Conservation (phyloP, 768 basidiomycete species). For the Bullera alba region DNA sequence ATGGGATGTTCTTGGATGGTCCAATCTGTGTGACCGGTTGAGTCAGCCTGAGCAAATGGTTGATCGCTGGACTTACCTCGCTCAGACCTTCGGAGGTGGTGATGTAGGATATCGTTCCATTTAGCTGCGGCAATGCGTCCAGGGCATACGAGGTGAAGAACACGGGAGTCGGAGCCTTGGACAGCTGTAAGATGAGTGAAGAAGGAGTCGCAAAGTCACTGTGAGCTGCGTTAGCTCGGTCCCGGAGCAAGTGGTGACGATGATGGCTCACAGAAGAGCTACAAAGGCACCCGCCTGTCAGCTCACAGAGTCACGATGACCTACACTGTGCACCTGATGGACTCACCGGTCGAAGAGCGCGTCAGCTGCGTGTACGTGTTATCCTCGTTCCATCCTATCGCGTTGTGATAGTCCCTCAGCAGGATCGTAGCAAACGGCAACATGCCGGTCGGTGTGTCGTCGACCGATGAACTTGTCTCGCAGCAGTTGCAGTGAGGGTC, state of each 20-base stretch:
- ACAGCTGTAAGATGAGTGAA: constrained; percentile 66
- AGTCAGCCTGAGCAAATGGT: background rate
- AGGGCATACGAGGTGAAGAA: constrained; percentile 89
- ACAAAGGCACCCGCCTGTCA: constrained; percentile 6
- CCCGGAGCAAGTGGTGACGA: background rate
- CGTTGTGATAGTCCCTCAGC: constrained; percentile 76
- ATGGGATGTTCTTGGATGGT: constrained; percentile 51
- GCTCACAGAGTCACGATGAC: constrained; percentile 6
- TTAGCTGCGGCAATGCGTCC: constrained; percentile 84
- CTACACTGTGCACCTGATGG: constrained; percentile 3
- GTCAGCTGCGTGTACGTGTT: constrained; percentile 86
- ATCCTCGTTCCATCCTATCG: constrained; percentile 96
- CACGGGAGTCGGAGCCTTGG: constrained; percentile 70
- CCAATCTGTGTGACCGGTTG: constrained; percentile 22
- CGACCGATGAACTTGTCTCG: no score
- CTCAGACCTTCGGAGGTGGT: constrained; percentile 80
- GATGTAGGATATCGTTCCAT: constrained; percentile 87
- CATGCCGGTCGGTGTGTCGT: constrained; percentile 28
- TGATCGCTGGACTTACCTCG: constrained; percentile 15
- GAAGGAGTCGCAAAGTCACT: constrained; percentile 80
- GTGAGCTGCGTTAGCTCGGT: background rate
- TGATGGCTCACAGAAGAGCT: constrained; percentile 60
- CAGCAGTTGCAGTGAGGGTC: no score
- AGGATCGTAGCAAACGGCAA: constrained; percentile 47
- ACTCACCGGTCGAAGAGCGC: constrained; percentile 72